Evolutionary conservation across 352 stramenopile genomes (phyloP), one percentile per base, ranked within the genome.

Genomic region (Globisporangium mamillatum): DNA sequence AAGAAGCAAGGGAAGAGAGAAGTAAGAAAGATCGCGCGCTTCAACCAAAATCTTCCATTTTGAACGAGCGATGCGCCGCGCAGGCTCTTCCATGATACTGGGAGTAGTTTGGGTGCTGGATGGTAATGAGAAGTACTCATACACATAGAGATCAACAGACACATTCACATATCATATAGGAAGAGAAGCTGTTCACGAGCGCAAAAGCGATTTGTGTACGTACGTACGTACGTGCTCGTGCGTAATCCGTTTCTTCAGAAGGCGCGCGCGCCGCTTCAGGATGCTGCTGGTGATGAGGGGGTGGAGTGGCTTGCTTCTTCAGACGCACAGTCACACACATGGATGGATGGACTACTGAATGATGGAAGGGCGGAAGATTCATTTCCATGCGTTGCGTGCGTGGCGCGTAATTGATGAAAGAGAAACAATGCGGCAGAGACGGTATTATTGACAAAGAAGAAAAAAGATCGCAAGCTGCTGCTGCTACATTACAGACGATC

Each of bases 1-100:
- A 4, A 18, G 14, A 20, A 20, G 1, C 38, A 20, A 38, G 9
- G 25, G 27, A 32, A 32, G 2, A 29, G 22, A 25, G 54, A 44
- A 61, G 29, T n/a, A 61, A 61, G 55, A 48, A 59, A 59, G 25
- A 59, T 59, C 52, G 2, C 29, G 55, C 55, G 27, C 24, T 10
- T 12, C 1, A n/a, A n/a, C 16, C 20, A 3, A 48, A 48, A 48
- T 22, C 25, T 59, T 60, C 27, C 25, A 36, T 60, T 48, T 20
- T 48, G 41, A n/a, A 48, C 41, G 14, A 48, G 41, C 4, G 41
- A 48, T 48, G 41, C 41, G 6, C 27, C 32, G 5, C 32, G 41
- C 41, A 8, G 16, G 41, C 41, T 48, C 41, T 48, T 48, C 41
- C 41, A 44, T 36, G 32, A 36, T 36, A 32, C 3, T 32, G 27